Evolutionary conservation across 1,284 basidiomycete species (phyloP).

Genomic region (Kalmanozyma brasiliensis): DNA sequence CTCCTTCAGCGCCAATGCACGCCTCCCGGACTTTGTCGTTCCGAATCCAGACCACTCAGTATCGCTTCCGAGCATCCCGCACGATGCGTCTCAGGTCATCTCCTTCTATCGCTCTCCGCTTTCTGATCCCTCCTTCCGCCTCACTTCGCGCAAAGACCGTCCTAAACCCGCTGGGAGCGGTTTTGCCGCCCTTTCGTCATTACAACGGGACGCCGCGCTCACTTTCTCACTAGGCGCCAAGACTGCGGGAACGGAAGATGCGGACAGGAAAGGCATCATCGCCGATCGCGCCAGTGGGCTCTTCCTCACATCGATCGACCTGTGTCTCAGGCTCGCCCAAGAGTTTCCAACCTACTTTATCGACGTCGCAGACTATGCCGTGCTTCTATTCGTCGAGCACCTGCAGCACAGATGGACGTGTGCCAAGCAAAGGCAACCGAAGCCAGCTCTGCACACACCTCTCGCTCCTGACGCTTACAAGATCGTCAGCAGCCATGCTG

Average conservation of each 20-base stretch:
- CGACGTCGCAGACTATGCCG: conserved; percentile 31
- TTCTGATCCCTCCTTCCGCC: conserved; percentile 20
- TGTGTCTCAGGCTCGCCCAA: conserved; percentile 26
- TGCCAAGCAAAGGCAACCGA: conserved; percentile 19
- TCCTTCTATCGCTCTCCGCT: conserved; percentile 20
- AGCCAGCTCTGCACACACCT: conserved; percentile 14
- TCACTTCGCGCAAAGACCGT: conserved; percentile 34
- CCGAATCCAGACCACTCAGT: conserved; percentile 5
- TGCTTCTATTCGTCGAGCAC: conserved; percentile 28
- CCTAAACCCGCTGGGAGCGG: conserved; percentile 31
- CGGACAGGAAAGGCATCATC: not conserved
- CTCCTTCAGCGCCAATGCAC: conserved; percentile 26
- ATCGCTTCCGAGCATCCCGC: not conserved
- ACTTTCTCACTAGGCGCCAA: conserved; percentile 6
- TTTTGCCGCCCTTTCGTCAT: conserved; percentile 18
- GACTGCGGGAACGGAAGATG: not conserved
- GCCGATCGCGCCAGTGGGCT: conserved; percentile 23
- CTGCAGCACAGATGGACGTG: conserved; percentile 36
- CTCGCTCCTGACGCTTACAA: conserved; percentile 18
- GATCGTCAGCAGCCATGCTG: conserved; percentile 9
- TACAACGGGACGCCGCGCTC: conserved; percentile 17
- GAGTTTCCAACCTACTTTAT: conserved; percentile 19
- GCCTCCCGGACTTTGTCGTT: conserved; percentile 36
- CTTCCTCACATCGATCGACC: conserved; percentile 22
- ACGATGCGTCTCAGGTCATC: conserved; percentile 2